phyloP scores from a whole-genome alignment of 2,329 filamentous ascomycete genomes.

The Madurella fahalii region DNA sequence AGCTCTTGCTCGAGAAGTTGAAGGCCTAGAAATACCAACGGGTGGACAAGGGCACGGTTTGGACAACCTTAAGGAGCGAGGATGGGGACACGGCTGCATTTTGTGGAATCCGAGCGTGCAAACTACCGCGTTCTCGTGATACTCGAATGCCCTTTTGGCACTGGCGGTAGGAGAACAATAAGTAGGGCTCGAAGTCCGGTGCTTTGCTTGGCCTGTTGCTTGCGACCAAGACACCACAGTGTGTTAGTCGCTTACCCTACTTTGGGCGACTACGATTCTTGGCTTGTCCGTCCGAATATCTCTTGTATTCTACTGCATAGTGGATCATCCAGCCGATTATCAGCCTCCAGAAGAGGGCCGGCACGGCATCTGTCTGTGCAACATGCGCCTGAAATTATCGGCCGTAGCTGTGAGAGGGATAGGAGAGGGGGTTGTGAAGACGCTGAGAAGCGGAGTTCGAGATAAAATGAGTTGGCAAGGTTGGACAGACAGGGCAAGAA shows the following conservation, averaged over 20 bases:
- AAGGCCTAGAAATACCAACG: slow-evolving; percentile 22
- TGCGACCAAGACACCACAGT: neutral
- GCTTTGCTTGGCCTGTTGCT: neutral
- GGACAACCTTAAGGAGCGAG: no score
- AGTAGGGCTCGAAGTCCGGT: neutral
- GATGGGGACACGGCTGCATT: neutral
- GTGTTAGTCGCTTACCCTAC: neutral
- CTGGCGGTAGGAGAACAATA: neutral
- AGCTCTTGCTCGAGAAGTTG: slow-evolving; percentile 57
- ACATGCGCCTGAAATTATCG: no score
- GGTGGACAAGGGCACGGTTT: neutral
- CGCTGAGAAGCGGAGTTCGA: no score
- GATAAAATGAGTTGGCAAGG: no score
- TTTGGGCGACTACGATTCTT: neutral
- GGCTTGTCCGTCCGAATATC: no score
- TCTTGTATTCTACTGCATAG: no score
- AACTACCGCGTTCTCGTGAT: neutral
- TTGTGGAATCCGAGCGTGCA: neutral
- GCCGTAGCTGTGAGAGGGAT: no score
- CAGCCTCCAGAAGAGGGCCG: no score
- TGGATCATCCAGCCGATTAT: no score
- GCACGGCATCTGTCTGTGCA: no score
- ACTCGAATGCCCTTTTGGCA: neutral
- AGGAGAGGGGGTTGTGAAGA: no score
- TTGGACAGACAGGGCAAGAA: neutral